phyloP scores from a whole-genome alignment of 2,329 filamentous ascomycete species.

The Dothideomycetes sp. region DNA sequence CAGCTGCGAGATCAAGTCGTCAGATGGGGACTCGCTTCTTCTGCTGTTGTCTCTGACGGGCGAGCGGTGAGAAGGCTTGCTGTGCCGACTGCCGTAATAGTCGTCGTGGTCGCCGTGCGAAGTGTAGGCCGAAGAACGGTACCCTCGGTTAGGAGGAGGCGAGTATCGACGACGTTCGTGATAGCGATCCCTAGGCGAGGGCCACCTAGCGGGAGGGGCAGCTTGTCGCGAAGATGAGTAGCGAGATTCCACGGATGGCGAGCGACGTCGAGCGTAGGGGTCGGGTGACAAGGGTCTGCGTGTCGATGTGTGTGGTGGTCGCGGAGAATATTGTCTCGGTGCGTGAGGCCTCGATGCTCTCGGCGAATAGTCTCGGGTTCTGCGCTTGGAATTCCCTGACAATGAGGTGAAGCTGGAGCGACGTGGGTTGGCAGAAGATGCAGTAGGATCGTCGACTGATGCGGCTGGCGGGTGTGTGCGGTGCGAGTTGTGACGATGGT shows the following conservation, averaged over 20 bases:
- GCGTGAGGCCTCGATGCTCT: constrained; percentile 1
- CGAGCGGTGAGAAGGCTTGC: constrained; percentile 9
- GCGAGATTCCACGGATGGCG: constrained; percentile 32
- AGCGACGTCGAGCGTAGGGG: constrained; percentile 32
- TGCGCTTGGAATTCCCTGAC: constrained; percentile 7
- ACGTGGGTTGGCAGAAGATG: constrained; percentile 2
- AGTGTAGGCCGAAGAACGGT: constrained; percentile 3
- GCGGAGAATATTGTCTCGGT: constrained; percentile 1
- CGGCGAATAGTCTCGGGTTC: constrained; percentile 6
- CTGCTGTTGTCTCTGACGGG: constrained; percentile 1
- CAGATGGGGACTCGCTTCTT: constrained; percentile 18
- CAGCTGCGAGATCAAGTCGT: constrained; percentile 16
- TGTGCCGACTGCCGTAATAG: constrained; percentile 11
- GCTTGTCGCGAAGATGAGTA: constrained; percentile 26
- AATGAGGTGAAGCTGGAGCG: constrained; percentile 1
- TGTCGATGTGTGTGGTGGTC: constrained; percentile 1
- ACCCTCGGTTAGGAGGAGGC: constrained; percentile 10
- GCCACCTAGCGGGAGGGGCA: constrained; percentile 24
- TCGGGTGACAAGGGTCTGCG: constrained; percentile 28
- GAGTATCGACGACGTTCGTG: constrained; percentile 12
- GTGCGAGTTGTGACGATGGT: constrained; percentile 2
- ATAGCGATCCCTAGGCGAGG: constrained; percentile 21
- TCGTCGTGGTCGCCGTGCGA: constrained; percentile 12
- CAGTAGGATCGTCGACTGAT: constrained; percentile 3
- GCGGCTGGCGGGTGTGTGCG: constrained; percentile 2